Evolutionary conservation across 192 early-diverging fungal species (phyloP).

Genomic region (Umbelopsis sp.): DNA sequence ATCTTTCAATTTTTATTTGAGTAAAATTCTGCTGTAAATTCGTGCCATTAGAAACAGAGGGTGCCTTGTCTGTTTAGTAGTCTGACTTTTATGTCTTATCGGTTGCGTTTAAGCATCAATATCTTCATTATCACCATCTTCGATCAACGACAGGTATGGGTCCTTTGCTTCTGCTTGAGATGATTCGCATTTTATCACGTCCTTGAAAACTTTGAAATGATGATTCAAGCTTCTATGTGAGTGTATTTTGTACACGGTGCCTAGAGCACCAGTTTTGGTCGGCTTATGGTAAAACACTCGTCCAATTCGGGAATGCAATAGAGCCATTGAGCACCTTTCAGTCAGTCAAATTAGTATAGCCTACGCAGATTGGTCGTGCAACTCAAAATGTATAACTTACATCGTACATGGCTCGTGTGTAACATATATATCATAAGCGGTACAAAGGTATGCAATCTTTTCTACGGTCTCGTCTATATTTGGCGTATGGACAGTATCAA

Average conservation of each 20-base stretch:
- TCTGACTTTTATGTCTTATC: background rate
- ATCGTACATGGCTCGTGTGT: conserved; percentile 88
- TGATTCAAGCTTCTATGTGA: conserved; percentile 72
- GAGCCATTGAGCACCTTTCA: conserved; percentile 83
- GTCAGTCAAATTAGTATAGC: conserved; percentile 22
- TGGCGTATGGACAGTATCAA: conserved; percentile 11
- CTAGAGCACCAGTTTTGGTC: conserved; percentile 54
- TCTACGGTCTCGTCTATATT: conserved; percentile 8
- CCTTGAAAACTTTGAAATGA: conserved; percentile 62
- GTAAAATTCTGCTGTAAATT: background rate
- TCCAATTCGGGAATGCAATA: conserved; percentile 91
- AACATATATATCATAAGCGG: conserved; percentile 80
- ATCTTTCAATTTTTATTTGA: background rate
- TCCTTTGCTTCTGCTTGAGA: conserved; percentile 4
- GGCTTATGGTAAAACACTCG: conserved; percentile 77
- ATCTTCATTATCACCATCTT: background rate
- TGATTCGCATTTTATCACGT: conserved; percentile 17
- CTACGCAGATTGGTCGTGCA: background rate
- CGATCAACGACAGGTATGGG: background rate
- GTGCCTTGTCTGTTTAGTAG: no score
- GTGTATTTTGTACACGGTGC: conserved; percentile 71
- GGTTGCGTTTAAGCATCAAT: background rate
- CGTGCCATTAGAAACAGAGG: background rate
- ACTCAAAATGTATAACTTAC: conserved; percentile 43
- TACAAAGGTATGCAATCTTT: conserved; percentile 72